Evolutionary conservation across 73 alveolate genomes (phyloP).

Genomic region (Breviolum minutum): DNA sequence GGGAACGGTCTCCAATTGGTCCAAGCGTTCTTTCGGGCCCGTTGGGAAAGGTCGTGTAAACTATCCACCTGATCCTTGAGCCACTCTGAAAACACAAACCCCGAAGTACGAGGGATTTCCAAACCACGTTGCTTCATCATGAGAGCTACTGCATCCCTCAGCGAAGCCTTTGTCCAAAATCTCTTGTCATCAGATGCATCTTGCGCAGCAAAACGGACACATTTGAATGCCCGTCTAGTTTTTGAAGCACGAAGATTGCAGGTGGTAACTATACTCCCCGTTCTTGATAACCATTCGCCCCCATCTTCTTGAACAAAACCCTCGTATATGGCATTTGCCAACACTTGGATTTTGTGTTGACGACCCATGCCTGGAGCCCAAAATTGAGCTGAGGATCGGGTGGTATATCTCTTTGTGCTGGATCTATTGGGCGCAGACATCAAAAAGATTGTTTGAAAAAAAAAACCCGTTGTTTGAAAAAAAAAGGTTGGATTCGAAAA

Average conservation of each 20-base stretch:
- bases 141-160: background rate
- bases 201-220: background rate
- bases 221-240: background rate
- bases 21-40: background rate
- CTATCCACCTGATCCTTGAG: background rate
- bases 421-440: background rate
- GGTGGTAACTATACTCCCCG: background rate
- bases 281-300: background rate
- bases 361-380: conserved; percentile 13
- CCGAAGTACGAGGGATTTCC: background rate
- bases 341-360: background rate
- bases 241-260: background rate
- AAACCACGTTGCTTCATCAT: background rate
- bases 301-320: background rate
- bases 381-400: background rate
- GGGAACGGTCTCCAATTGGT: background rate
- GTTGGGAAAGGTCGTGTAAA: background rate
- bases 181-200: background rate
- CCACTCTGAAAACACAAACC: background rate
- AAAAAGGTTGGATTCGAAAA: no score
- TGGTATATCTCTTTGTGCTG: no score
- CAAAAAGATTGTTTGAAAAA: no score
- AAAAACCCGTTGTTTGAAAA: background rate
- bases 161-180: background rate
- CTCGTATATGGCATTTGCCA: background rate